A percentile compares a stretch with the other conserved stretches of the same genome.
phyloP scores from a whole-genome alignment of 192 early-diverging fungal genomes.

The Umbelopsis sp. region DNA sequence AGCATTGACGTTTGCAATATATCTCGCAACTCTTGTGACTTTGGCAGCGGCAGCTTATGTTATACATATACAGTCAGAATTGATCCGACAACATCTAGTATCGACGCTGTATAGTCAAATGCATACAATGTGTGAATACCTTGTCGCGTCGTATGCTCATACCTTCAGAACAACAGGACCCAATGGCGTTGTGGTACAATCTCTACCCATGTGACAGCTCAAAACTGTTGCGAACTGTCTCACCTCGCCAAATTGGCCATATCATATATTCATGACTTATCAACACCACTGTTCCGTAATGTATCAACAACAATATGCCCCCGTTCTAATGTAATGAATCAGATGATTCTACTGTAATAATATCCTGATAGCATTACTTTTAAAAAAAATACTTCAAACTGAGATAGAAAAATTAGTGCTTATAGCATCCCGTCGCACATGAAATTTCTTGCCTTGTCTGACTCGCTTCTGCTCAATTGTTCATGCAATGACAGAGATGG shows the following conservation, averaged over 20 bases:
- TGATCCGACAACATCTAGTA: neutral
- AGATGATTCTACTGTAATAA: no score
- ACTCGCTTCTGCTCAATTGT: no score
- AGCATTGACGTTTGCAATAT: slow-evolving; percentile 14
- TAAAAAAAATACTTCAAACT: no score
- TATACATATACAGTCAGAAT: slow-evolving; percentile 21
- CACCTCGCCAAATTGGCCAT: no score
- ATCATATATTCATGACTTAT: no score
- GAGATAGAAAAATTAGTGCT: no score
- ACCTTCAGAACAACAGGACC: neutral
- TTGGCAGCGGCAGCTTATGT: slow-evolving; percentile 21
- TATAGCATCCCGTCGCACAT: no score
- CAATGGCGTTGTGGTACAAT: neutral
- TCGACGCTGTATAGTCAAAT: slow-evolving; percentile 9
- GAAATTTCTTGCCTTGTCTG: no score
- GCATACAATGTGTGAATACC: slow-evolving; percentile 9
- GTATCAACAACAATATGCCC: no score
- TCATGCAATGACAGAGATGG: neutral
- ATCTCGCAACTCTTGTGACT: slow-evolving; percentile 25
- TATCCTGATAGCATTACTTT: no score
- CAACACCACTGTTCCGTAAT: no score
- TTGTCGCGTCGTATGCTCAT: neutral
- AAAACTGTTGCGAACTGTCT: neutral
- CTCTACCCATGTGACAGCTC: neutral
- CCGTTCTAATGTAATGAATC: no score